Base-by-base conservation (phyloP, 2,329 filamentous ascomycete genomes). In the Pseudogymnoascus sp. region DNA sequence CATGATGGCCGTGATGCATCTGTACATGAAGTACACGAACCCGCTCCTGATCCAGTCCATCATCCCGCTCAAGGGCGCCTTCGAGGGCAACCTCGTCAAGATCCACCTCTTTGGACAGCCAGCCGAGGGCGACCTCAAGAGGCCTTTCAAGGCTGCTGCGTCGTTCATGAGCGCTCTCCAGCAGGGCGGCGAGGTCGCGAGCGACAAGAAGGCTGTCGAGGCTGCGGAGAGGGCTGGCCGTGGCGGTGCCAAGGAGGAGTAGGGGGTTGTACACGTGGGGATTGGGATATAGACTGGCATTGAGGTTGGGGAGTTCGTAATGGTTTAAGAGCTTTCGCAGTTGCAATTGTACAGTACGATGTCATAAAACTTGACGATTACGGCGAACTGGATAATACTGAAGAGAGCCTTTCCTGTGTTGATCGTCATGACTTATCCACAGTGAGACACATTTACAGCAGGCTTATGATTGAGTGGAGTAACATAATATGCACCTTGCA, bases 1-100 rank as follows among this genome's bases (percentile, higher is more conserved):
- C 77, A 99, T 99, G 93, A 98, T 99, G 93, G 87, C 79, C 66
- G 90, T 97, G 74, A 98, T 99, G 93, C 95, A 99, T 81, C 70
- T 99, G 66, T 99, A 98, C 87, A 90, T 99, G 84, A 93, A 97
- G 78, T 99, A 98, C 88, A 98, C 93, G 81, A 99, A 98, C 87
- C 95, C 95, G 43, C 90, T 99, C 61, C 82, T 97, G 73, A 96
- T 99, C 81, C 95, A 99, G 86, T 96, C 90, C 77, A 96, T 99
- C 81, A 95, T 99, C 75, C 95, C 95, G 35, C 83, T 98, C 78
- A 99, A 99, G 88, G 85, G 89, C 75, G 93, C 92, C 53, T 85
- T 99, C 78, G 95, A 99, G 83, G 84, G 89, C 80, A 98, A 97
- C 83, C 82, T 97, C 72, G 85, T 95, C 82, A 97, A 98, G 86